Base-by-base conservation (phyloP, 2,329 filamentous ascomycete species). In the Westerdykella aurantiaca region DNA sequence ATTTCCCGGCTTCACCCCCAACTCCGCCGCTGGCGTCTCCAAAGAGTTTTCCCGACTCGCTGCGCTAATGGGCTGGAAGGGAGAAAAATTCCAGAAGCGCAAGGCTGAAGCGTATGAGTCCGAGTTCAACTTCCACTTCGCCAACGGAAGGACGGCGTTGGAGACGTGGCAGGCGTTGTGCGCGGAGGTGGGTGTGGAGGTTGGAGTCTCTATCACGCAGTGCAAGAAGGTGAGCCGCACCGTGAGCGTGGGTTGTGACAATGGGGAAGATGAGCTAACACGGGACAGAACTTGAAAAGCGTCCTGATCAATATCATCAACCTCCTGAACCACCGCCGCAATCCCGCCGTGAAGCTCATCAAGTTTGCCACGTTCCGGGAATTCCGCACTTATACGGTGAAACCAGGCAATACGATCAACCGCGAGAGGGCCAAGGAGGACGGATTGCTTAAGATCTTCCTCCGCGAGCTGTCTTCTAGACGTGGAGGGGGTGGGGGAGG, bases 121-220 rank as follows among this genome's bases (percentile, higher is more conserved):
- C 23, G 10, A 52, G 41, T 50, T 61, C 31, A 34, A 41, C 2
- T 51, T 50, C 39, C 47, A 53, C 39, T 61, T 56, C 23, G 55
- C 51, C 2, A 45, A 39, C 2, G 38, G 45, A 10, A 34, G 42
- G 31, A 43, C 45, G 17, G 52, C 47, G 23, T 46, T 65, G 10
- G 47, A 51, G 10, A 45, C 44, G 2, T 63, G 55, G 52, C 57
- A 61, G 38, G 44, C 55, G 12, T 43, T 64, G 3, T 65, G 62
- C 38, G 31, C 40, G 3, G 54, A 63, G 14, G 45, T 60, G 16
- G 52, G 49, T 18, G 46, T 63, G 11, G 41, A 48, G 6, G 39
- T 49, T 3, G 45, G 51, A 1, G 54, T 53, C 0, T 31, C 16
- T 0, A 50, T 64, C 34, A 59, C 45, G 2, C 41, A 61, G 39